phyloP scores from a whole-genome alignment of 495 filamentous ascomycete genomes.

The Penicillium coffeae region DNA sequence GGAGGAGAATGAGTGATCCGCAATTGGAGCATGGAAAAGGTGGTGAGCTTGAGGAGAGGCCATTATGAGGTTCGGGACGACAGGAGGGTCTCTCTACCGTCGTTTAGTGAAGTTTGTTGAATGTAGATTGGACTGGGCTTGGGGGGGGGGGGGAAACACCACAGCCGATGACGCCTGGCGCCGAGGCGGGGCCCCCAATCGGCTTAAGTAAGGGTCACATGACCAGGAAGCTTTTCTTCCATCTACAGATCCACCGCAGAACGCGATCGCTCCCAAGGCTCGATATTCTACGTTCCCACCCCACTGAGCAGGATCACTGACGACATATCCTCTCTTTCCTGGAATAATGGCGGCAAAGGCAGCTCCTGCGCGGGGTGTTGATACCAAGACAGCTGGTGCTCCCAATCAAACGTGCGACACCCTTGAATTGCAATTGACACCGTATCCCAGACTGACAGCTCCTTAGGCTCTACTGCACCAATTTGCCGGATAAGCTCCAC shows the following conservation, averaged over 20 bases:
- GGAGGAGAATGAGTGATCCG: constrained; percentile 95
- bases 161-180: constrained; percentile 23
- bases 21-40: constrained; percentile 93
- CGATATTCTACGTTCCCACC: background rate
- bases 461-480: constrained; percentile 83
- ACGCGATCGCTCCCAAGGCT: background rate
- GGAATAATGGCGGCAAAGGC: constrained; percentile 38
- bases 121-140: constrained; percentile 2
- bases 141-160: background rate
- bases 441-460: constrained; percentile 24
- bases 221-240: constrained; percentile 7
- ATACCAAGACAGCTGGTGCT: constrained; percentile 36
- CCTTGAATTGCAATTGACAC: constrained; percentile 9
- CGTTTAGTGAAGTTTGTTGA: constrained; percentile 32
- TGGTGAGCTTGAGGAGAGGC: constrained; percentile 86
- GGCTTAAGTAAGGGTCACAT: constrained; percentile 20
- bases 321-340: background rate
- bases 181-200: background rate
- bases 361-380: constrained; percentile 28
- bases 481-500: constrained; percentile 78
- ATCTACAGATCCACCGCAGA: background rate
- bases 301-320: background rate
- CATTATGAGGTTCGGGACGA: constrained; percentile 61
- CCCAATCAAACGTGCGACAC: constrained; percentile 70
- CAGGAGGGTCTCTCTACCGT: constrained; percentile 99